A percentile compares a stretch with the other conserved stretches of the same genome.
These are phyloP conservation scores for Chlorella sp. DNA, from an alignment of 139 green algal species.

Conservation along the genomic window DNA sequence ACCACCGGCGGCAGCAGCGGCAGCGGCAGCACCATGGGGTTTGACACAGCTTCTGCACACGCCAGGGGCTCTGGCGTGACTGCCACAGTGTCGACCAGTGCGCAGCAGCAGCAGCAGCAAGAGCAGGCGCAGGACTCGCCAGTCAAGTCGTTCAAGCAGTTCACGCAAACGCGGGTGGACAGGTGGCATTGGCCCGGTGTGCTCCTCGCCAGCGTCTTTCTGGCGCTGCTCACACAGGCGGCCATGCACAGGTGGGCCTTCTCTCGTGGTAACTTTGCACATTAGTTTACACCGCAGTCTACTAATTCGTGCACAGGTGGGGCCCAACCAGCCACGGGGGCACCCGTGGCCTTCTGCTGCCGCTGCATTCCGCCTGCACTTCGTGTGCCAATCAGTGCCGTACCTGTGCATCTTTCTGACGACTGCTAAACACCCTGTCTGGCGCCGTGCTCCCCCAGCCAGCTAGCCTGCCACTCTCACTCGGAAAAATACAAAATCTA, in stretches of 20 bases:
- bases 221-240: neutral
- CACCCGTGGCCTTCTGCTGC: no score
- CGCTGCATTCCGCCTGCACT: no score
- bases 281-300: no score
- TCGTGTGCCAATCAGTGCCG: no score
- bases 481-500: neutral
- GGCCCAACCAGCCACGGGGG: no score
- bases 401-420: no score
- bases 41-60: neutral
- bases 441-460: neutral
- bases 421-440: no score
- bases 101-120: neutral
- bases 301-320: no score
- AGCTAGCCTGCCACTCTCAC: neutral
- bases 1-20: no score
- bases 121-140: neutral
- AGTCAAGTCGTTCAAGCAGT: neutral
- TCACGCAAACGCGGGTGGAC: neutral
- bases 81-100: neutral
- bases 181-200: conserved; percentile 1
- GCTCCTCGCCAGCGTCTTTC: neutral
- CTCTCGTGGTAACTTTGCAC: no score
- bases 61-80: neutral
- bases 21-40: no score
- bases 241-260: conserved; percentile 14